Percentiles rank a stretch among this genome's conserved stretches.
These are phyloP conservation scores for Skeletonema tropicum DNA, from an alignment of 108 stramenopile species.

Conservation along the genomic window DNA sequence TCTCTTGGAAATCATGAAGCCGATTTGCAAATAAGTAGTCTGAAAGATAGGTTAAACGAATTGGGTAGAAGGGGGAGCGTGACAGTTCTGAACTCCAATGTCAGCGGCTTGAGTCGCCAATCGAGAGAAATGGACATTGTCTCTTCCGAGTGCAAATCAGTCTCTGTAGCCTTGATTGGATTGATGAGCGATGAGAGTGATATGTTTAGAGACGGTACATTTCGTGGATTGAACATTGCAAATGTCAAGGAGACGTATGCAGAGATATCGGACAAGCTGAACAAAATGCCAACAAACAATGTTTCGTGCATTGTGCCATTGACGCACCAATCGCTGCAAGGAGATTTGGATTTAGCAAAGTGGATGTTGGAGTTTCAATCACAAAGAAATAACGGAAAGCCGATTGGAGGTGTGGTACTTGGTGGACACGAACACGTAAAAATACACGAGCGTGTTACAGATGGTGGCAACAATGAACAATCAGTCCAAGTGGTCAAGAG, in stretches of 20 bases:
- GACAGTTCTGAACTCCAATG: slow-evolving; percentile 69
- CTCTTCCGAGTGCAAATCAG: slow-evolving; percentile 32
- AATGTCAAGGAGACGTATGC: slow-evolving; percentile 51
- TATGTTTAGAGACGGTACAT: slow-evolving; percentile 71
- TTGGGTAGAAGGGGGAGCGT: slow-evolving; percentile 32
- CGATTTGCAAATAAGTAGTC: slow-evolving; percentile 53
- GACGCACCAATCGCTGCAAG: slow-evolving; percentile 64
- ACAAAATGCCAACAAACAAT: slow-evolving; percentile 3
- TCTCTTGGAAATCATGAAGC: slow-evolving; percentile 86
- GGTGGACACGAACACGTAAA: slow-evolving; percentile 86
- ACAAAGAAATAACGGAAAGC: neutral
- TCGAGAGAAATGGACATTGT: slow-evolving; percentile 37
- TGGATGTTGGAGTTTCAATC: slow-evolving; percentile 34
- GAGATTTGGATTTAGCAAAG: slow-evolving; percentile 61
- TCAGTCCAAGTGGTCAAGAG: slow-evolving; percentile 66
- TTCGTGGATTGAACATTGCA: slow-evolving; percentile 64
- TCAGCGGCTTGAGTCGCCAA: slow-evolving; percentile 43
- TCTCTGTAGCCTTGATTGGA: slow-evolving; percentile 68
- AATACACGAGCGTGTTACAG: slow-evolving; percentile 55
- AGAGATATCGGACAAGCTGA: slow-evolving; percentile 21
- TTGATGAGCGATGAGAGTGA: slow-evolving; percentile 70
- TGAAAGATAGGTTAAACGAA: slow-evolving; percentile 53
- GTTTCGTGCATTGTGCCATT: slow-evolving; percentile 62
- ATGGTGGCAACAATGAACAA: neutral
- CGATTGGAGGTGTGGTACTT: slow-evolving; percentile 54